These are phyloP conservation scores for Chionographis japonica DNA, from an alignment of 106 monocot genomes.

Conservation along the genomic window DNA sequence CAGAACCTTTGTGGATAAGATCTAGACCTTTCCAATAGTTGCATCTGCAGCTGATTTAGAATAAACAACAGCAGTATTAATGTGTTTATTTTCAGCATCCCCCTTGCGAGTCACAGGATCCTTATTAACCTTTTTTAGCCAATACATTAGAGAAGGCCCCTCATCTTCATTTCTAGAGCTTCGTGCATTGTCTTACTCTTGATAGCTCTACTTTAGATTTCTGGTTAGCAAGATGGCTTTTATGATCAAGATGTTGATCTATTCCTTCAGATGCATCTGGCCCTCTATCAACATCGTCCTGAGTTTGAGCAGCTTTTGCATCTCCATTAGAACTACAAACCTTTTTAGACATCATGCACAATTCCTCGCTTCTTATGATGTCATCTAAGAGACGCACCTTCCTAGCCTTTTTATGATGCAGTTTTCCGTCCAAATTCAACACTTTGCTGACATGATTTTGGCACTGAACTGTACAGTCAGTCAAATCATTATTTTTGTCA, in stretches of 20 bases:
- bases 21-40: not conserved
- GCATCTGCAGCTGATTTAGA: not conserved
- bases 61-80: not conserved
- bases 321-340: conserved; percentile 3
- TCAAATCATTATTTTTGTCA: not conserved
- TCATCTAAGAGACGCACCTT: conserved; percentile 54
- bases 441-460: conserved; percentile 3
- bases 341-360: conserved; percentile 3
- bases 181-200: conserved; percentile 8
- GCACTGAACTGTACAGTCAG: not conserved
- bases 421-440: not conserved
- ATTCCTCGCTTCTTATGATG: conserved; percentile 36
- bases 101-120: conserved; percentile 18
- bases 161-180: conserved; percentile 22
- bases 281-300: not conserved
- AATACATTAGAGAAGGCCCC: conserved; percentile 34
- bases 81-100: conserved; percentile 1
- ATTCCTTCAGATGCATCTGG: conserved; percentile 2
- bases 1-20: conserved; percentile 2
- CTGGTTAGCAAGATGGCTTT: not conserved
- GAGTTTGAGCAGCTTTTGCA: not conserved
- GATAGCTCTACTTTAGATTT: not conserved
- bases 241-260: conserved; percentile 5
- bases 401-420: conserved; percentile 20
- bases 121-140: conserved; percentile 30